These are phyloP conservation scores for Trifolium subterraneum DNA, from an alignment of 306 rosid genomes.

Conservation along the genomic window DNA sequence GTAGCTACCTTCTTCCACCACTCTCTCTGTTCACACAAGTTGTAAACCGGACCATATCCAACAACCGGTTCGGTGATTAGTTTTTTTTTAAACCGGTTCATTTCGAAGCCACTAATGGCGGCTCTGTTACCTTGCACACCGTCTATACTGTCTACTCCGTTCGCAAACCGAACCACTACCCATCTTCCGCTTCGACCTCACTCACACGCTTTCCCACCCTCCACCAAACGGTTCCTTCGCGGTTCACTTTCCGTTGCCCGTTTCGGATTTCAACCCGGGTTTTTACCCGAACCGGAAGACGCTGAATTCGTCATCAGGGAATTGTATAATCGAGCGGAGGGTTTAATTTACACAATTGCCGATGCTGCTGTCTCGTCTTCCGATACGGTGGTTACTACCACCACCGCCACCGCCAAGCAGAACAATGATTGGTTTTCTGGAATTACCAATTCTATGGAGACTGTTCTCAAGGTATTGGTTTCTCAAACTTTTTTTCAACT, in stretches of 20 bases:
- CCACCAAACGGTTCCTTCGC: conserved; percentile 51
- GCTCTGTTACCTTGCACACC: conserved; percentile 58
- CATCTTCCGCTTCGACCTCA: conserved; percentile 53
- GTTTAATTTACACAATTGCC: conserved; percentile 78
- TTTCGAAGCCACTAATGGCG: conserved; percentile 52
- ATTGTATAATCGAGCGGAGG: conserved; percentile 71
- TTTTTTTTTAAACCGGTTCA: conserved; percentile 23
- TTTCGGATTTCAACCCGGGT: conserved; percentile 63
- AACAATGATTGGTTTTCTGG: conserved; percentile 90
- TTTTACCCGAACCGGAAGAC: conserved; percentile 62
- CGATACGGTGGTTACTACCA: conserved; percentile 51
- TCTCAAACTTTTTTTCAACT: conserved; percentile 11
- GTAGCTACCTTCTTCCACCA: background rate
- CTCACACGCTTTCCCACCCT: conserved; percentile 43
- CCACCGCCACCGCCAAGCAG: conserved; percentile 59
- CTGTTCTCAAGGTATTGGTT: conserved; percentile 66
- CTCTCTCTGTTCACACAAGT: too few species aligned
- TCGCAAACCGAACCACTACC: conserved; percentile 47
- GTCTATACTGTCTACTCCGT: conserved; percentile 51
- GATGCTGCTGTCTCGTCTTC: conserved; percentile 82
- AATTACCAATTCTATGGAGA: conserved; percentile 80
- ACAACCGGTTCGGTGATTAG: background rate
- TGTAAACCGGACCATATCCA: too few species aligned
- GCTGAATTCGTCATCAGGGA: conserved; percentile 57
- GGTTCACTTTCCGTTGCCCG: conserved; percentile 66